Evolutionary conservation across 495 filamentous ascomycete species (phyloP), one percentile per base, ranked within the genome.

Genomic region (Penicillium simplicissimum): DNA sequence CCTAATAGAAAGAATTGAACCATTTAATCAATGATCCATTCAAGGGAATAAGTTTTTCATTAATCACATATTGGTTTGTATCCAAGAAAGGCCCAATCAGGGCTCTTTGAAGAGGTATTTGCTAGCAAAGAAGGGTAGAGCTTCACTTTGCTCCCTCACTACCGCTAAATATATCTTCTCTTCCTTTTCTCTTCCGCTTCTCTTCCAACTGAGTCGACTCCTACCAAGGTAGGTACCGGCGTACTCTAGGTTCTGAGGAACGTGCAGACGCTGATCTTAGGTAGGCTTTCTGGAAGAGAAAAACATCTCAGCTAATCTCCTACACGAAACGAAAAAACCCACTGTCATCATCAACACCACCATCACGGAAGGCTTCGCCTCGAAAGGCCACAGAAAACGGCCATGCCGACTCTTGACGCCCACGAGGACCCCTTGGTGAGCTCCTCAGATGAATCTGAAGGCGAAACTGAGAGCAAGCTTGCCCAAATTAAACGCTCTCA

Each of bases 401-500:
- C 33, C 42, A 52, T 58, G 55, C 19, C 37, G 7, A 5, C 57
- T 23, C 53, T 47, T n/a, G 10, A 59, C 11, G 49, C 23, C 14
- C 23, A 17, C 10, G 57, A 54, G 7, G 60, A 66, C 10, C 38
- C 49, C 36, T 51, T 61, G 25, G 49, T 63, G 0, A 61, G 42
- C 36, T 61, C 65, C 8, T 73, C 67, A 4, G 69, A 73, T 42
- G 65, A 73, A 25, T 78, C 74, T 14, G 62, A 74, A 8, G 66
- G 73, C 15, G 78, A 77, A 0, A 67, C 70, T 19, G 66, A 75
- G n/a, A 64, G 66, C 4, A 47, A 66, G 21, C 55, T 53, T 4
- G 17, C 67, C 17, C 61, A 68, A 17, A 64, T 69, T 21, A 79
- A 76, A 52, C 68, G 78, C 38, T 79, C 82, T 2, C 76, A 84